These are phyloP conservation scores for Podaxis sp. DNA, from an alignment of 768 basidiomycete genomes.

Conservation along the genomic window DNA sequence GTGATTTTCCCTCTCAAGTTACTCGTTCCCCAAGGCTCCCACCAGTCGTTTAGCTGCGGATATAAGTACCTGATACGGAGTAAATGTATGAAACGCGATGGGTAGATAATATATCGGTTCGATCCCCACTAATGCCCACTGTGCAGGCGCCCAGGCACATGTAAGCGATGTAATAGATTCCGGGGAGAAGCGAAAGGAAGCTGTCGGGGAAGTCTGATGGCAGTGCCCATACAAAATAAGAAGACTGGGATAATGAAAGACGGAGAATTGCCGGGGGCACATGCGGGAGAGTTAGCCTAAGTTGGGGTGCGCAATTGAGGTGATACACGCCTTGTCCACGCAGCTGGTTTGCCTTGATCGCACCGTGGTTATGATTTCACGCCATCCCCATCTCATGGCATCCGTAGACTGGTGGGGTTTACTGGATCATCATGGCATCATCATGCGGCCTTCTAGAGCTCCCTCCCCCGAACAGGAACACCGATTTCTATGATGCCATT, in stretches of 20 bases:
- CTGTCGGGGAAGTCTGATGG: neutral
- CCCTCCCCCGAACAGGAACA: neutral
- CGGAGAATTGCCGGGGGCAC: constrained; percentile 6
- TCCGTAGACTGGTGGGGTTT: neutral
- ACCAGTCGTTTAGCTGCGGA: neutral
- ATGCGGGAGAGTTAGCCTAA: neutral
- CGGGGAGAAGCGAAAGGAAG: neutral
- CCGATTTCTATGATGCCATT: neutral
- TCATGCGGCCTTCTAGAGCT: neutral
- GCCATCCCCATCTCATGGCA: neutral
- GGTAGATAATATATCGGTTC: neutral
- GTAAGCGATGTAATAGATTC: neutral
- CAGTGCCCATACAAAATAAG: neutral
- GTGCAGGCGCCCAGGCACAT: neutral
- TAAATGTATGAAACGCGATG: neutral
- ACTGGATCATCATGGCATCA: neutral
- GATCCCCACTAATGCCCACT: neutral
- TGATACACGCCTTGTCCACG: constrained; percentile 11
- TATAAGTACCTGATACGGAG: neutral
- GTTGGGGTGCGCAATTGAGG: neutral
- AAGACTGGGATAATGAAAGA: neutral
- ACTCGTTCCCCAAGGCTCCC: neutral
- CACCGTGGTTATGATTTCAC: neutral
- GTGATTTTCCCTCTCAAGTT: neutral
- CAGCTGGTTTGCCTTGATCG: neutral